phyloP scores from a whole-genome alignment of 2,329 filamentous ascomycete genomes.

The Xenoacremonium recifei region DNA sequence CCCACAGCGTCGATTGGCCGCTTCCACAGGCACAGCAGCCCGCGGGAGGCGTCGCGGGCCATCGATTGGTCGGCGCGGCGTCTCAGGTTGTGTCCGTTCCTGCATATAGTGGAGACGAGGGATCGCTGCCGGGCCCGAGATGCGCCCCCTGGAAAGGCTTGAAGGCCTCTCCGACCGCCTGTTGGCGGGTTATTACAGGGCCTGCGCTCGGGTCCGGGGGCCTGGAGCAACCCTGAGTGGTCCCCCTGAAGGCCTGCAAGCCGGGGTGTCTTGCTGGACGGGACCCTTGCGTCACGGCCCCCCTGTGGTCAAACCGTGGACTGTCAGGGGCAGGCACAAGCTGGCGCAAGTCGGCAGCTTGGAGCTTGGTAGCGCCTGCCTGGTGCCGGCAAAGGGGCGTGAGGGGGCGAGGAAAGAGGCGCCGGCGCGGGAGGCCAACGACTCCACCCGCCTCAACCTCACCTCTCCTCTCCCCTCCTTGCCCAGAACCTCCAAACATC shows the following conservation, averaged over 20 bases:
- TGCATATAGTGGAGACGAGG: slow-evolving; percentile 25
- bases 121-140: slow-evolving; percentile 12
- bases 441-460: no score
- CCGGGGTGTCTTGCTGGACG: slow-evolving; percentile 1
- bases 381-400: no score
- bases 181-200: slow-evolving; percentile 15
- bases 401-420: no score
- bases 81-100: slow-evolving; percentile 32
- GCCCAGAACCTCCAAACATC: no score
- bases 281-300: slow-evolving; percentile 1
- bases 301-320: slow-evolving; percentile 12
- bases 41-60: slow-evolving; percentile 12
- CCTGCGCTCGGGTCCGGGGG: slow-evolving; percentile 2
- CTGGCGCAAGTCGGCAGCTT: no score
- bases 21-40: slow-evolving; percentile 11
- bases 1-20: not conserved
- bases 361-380: not conserved
- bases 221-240: no score
- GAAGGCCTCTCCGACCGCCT: not conserved
- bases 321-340: not conserved
- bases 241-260: slow-evolving; percentile 8
- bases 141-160: not conserved
- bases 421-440: not conserved
- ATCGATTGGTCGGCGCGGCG: slow-evolving; percentile 31
- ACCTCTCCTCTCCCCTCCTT: not conserved